phyloP scores from a whole-genome alignment of 192 early-diverging fungal species.

The Backusella parvicylindrica region DNA sequence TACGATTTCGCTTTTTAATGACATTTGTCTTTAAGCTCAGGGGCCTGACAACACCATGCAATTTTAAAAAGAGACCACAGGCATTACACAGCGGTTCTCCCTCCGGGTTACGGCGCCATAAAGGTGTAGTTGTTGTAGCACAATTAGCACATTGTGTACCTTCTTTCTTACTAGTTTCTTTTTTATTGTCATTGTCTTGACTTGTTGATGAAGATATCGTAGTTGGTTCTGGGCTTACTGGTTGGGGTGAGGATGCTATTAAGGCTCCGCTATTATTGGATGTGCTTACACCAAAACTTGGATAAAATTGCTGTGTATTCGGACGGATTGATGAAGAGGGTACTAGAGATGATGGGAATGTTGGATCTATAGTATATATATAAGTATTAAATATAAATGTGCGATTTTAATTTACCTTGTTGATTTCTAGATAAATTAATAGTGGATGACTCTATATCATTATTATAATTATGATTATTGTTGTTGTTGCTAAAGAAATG shows the following conservation, averaged over 20 bases:
- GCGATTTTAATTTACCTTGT: background rate
- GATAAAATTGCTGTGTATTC: background rate
- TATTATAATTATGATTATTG: background rate
- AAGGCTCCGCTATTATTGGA: background rate
- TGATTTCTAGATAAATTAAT: background rate
- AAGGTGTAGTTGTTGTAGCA: slow-evolving; percentile 74
- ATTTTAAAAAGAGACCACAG: slow-evolving; percentile 90
- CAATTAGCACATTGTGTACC: slow-evolving; percentile 73
- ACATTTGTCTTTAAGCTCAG: slow-evolving; percentile 78
- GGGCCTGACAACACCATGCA: slow-evolving; percentile 83
- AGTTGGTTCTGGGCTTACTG: background rate
- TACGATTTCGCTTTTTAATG: slow-evolving; percentile 81
- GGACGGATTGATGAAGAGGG: background rate
- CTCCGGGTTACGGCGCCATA: slow-evolving; percentile 82
- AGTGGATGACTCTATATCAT: background rate
- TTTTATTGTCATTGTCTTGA: background rate
- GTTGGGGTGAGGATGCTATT: background rate
- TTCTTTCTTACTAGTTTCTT: background rate
- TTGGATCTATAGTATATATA: background rate
- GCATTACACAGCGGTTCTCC: slow-evolving; percentile 92
- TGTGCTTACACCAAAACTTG: background rate
- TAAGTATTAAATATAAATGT: too few relatives aligned
- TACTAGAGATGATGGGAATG: background rate
- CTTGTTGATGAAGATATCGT: background rate
- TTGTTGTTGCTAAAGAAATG: background rate